phyloP scores from a whole-genome alignment of 2,329 filamentous ascomycete species.

The Clarireedia hainanense region DNA sequence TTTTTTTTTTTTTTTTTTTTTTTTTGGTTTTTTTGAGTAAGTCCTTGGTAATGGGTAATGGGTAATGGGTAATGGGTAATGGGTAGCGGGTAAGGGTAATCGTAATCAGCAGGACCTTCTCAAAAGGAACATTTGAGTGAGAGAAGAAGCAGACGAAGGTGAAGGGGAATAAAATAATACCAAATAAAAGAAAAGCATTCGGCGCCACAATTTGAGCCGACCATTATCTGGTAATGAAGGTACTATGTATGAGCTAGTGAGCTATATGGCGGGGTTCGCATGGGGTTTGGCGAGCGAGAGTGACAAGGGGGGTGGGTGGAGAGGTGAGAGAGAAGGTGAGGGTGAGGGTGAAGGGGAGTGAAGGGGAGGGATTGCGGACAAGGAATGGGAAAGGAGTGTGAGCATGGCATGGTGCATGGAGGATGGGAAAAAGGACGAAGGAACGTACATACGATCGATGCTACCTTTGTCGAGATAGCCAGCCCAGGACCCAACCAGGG shows the following conservation, averaged over 20 bases:
- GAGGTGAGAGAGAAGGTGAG: no score
- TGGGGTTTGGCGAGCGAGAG: slow-evolving; percentile 19
- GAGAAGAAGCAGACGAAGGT: not conserved
- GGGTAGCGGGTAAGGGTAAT: slow-evolving; percentile 10
- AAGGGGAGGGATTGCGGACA: not conserved
- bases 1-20: no score
- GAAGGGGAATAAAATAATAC: no score
- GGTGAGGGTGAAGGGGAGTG: not conserved
- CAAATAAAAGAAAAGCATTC: slow-evolving; percentile 4
- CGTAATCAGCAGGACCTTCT: slow-evolving; percentile 25
- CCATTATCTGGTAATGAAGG: slow-evolving; percentile 1
- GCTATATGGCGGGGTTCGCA: slow-evolving; percentile 28
- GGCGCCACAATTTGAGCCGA: slow-evolving; percentile 21
- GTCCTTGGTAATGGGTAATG: not conserved
- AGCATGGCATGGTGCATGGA: no score
- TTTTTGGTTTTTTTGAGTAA: no score
- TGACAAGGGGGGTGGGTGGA: no score
- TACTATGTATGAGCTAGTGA: not conserved
- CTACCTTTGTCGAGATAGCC: no score
- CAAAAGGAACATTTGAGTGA: slow-evolving; percentile 18
- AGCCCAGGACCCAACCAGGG: no score
- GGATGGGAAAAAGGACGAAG: no score
- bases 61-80: slow-evolving; percentile 14
- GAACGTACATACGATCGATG: no score
- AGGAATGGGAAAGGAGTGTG: not conserved